These are phyloP conservation scores for Ricinus communis DNA, from an alignment of 345 rosid species.

Conservation along the genomic window DNA sequence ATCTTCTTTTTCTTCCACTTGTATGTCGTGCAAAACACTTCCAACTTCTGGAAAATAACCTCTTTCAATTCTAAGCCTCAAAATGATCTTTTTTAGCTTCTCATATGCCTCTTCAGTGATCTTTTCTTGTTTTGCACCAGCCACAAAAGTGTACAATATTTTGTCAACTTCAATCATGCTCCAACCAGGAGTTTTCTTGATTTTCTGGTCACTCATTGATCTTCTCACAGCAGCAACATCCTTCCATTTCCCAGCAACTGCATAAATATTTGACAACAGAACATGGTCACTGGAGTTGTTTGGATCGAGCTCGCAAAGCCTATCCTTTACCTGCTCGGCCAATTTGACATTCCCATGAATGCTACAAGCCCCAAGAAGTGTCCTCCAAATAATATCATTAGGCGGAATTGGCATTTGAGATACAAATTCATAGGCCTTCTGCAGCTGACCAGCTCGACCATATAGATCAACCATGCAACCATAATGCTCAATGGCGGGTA, in stretches of 20 bases:
- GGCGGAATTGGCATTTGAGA: constrained; percentile 72
- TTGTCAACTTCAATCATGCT: constrained; percentile 70
- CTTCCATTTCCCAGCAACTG: constrained; percentile 76
- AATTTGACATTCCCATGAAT: constrained; percentile 77
- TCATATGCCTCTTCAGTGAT: constrained; percentile 35
- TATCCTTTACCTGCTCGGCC: constrained; percentile 73
- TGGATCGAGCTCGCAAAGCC: constrained; percentile 77
- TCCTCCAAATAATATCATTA: constrained; percentile 82
- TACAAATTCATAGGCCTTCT: constrained; percentile 69
- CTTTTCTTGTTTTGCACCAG: constrained; percentile 29
- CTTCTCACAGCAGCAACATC: constrained; percentile 67
- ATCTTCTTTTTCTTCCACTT: constrained; percentile 64
- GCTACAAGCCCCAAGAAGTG: constrained; percentile 88
- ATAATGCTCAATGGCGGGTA: constrained; percentile 57
- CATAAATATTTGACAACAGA: constrained; percentile 72
- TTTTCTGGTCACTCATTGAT: constrained; percentile 51
- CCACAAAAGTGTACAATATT: constrained; percentile 32
- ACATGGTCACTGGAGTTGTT: constrained; percentile 74
- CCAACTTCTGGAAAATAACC: constrained; percentile 55
- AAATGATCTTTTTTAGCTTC: constrained; percentile 34
- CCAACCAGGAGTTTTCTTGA: constrained; percentile 75
- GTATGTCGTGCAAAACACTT: constrained; percentile 49
- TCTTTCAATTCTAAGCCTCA: constrained; percentile 44
- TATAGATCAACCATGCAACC: constrained; percentile 73
- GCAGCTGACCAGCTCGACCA: constrained; percentile 85